Base-by-base conservation (phyloP, 352 stramenopile genomes). In the Globisporangium alternatum region DNA sequence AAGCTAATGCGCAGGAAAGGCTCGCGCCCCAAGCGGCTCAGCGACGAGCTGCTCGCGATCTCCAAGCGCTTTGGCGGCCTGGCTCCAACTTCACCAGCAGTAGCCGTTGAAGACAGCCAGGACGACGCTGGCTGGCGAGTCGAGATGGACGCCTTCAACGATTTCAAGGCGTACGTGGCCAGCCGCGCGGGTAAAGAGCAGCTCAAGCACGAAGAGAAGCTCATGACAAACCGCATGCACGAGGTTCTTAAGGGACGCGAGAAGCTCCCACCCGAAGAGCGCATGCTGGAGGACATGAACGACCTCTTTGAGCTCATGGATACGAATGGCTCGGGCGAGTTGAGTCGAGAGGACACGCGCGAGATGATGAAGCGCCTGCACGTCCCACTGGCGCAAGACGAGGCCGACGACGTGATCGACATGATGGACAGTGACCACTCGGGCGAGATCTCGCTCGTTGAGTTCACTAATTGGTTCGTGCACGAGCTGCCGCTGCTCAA, bases 401-500 rank as follows among this genome's bases (percentile, higher is more conserved):
- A 94, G 41, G 60, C 74, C 0, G 70, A 79, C 9, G 85, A 92
- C 60, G 85, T 92, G 9, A 75, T 92, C 19, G 75, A 75, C 13
- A 94, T 94, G 85, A 94, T 94, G 78, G 85, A 94, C 69, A 83
- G 70, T 48, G 85, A 94, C 51, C 67, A 65, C 8, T 92, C 85
- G 0, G 83, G 81, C 0, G 72, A 67, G 6, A 86, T 94, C 25
- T 91, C 82, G 28, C 77, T 91, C 28, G 37, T 53, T 15, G 83
- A 94, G 44, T 94, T 94, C 48, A 76, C 75, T 10, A 67, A 64
- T 3, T 94, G 86, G 83, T 89, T 90, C 54, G 52, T 66, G 6
- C 75, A 90, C 66, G 86, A 94, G 59, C 83, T 79, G 31, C 59
- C 72, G 6, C 48, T 80, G 10, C 60, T 94, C 31, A 76, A 78